phyloP scores from a whole-genome alignment of 441 rosid species.

The Cnidoscolus chayamansa region DNA sequence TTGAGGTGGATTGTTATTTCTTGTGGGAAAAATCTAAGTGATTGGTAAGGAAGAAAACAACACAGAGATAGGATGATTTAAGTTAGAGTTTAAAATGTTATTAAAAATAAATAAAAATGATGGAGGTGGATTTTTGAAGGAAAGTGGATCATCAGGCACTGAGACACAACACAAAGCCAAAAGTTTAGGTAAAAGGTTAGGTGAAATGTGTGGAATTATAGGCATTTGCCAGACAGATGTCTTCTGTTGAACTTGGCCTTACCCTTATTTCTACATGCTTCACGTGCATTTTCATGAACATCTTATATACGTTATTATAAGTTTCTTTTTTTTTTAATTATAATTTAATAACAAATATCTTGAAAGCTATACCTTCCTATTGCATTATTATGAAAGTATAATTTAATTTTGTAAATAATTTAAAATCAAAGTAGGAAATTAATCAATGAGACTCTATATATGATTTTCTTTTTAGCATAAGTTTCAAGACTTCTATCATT shows the following conservation, averaged over 20 bases:
- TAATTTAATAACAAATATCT: too few relatives aligned
- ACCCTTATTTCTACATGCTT: slow-evolving; percentile 11
- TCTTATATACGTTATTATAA: too few relatives aligned
- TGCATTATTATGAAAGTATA: background rate
- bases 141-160: background rate
- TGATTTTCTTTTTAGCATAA: too few relatives aligned
- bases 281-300: slow-evolving; percentile 9
- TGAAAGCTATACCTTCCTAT: too few relatives aligned
- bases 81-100: too few relatives aligned
- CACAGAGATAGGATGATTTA: background rate
- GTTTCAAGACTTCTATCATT: too few relatives aligned
- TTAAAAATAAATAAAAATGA: too few relatives aligned
- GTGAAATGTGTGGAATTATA: slow-evolving; percentile 21
- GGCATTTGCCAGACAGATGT: slow-evolving; percentile 32
- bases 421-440: too few relatives aligned
- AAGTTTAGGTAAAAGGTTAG: slow-evolving; percentile 35
- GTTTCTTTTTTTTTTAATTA: background rate
- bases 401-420: too few relatives aligned
- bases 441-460: too few relatives aligned
- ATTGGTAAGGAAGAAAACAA: slow-evolving; percentile 5
- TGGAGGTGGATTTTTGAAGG: too few relatives aligned
- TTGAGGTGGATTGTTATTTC: slow-evolving; percentile 23
- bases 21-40: slow-evolving; percentile 29
- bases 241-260: slow-evolving; percentile 23
- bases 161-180: slow-evolving; percentile 26